A percentile compares a stretch with the other conserved stretches of the same genome.
Conservation (phyloP, 2,329 filamentous ascomycete species). For the Penicillium griseofulvum region DNA sequence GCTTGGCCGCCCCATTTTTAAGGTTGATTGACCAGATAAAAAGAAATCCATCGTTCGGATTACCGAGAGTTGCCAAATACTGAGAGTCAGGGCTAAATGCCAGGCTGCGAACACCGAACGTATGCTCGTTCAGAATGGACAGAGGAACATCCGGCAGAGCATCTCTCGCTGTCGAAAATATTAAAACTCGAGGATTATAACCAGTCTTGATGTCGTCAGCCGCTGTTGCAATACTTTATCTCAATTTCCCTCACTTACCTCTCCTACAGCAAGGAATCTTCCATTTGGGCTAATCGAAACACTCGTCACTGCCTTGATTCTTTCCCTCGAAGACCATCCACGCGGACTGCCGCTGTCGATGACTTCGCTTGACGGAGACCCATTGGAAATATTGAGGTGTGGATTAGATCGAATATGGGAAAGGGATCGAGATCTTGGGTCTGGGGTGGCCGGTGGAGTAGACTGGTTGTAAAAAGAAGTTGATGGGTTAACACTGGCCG, state of each 20-base stretch:
- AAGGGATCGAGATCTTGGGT: slow-evolving; percentile 59
- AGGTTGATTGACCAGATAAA: slow-evolving; percentile 86
- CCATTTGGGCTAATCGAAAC: slow-evolving; percentile 85
- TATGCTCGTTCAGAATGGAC: slow-evolving; percentile 83
- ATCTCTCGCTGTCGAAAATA: slow-evolving; percentile 78
- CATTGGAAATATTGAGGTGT: slow-evolving; percentile 42
- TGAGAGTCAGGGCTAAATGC: slow-evolving; percentile 85
- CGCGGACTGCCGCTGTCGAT: slow-evolving; percentile 62
- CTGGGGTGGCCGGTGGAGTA: slow-evolving; percentile 57
- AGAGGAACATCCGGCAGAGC: slow-evolving; percentile 76
- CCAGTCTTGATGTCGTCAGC: slow-evolving; percentile 62
- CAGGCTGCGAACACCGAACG: slow-evolving; percentile 81
- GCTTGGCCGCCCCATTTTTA: slow-evolving; percentile 73
- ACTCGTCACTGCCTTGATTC: slow-evolving; percentile 91
- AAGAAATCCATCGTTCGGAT: slow-evolving; percentile 87
- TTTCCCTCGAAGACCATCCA: slow-evolving; percentile 83
- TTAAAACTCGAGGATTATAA: slow-evolving; percentile 84
- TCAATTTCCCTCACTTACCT: slow-evolving; percentile 50
- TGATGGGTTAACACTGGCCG: slow-evolving; percentile 64
- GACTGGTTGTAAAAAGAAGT: slow-evolving; percentile 53
- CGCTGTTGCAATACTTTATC: not conserved
- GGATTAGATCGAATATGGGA: slow-evolving; percentile 50
- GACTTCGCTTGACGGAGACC: slow-evolving; percentile 52
- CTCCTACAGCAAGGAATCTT: slow-evolving; percentile 83
- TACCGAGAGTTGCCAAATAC: slow-evolving; percentile 83